These are phyloP conservation scores for Carnegiea gigantea DNA, from an alignment of 179 eudicot genomes.

Conservation along the genomic window DNA sequence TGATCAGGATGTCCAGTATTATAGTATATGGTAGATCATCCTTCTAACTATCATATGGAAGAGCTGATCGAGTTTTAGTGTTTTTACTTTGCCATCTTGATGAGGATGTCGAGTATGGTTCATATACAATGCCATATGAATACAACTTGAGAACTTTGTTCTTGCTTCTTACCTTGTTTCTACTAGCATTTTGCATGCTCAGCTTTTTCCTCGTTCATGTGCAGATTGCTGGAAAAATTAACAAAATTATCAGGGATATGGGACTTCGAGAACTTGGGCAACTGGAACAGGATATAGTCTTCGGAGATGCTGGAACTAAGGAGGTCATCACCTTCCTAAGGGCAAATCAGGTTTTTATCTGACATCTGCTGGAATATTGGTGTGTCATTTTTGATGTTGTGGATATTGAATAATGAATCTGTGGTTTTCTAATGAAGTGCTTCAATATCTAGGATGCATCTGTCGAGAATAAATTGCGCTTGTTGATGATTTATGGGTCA, in stretches of 20 bases:
- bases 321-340: slow-evolving; percentile 76
- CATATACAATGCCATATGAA: neutral
- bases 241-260: slow-evolving; percentile 62
- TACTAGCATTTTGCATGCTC: neutral
- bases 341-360: slow-evolving; percentile 53
- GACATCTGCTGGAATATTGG: neutral
- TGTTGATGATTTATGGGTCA: slow-evolving; percentile 82
- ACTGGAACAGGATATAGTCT: slow-evolving; percentile 95
- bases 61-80: neutral
- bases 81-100: neutral
- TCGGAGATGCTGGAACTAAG: slow-evolving; percentile 95
- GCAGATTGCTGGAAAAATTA: slow-evolving; percentile 93
- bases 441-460: slow-evolving; percentile 48
- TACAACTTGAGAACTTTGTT: neutral
- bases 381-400: neutral
- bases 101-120: neutral
- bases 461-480: slow-evolving; percentile 71
- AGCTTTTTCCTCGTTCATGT: slow-evolving; percentile 11
- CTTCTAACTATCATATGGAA: neutral
- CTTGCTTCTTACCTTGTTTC: neutral
- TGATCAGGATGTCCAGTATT: neutral
- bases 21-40: neutral
- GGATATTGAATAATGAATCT: neutral
- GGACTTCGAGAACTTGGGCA: slow-evolving; percentile 90
- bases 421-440: neutral